Evolutionary conservation across 2,329 filamentous ascomycete species (phyloP), one percentile per base, ranked within the genome.

Genomic region (Stylonectria norvegica): DNA sequence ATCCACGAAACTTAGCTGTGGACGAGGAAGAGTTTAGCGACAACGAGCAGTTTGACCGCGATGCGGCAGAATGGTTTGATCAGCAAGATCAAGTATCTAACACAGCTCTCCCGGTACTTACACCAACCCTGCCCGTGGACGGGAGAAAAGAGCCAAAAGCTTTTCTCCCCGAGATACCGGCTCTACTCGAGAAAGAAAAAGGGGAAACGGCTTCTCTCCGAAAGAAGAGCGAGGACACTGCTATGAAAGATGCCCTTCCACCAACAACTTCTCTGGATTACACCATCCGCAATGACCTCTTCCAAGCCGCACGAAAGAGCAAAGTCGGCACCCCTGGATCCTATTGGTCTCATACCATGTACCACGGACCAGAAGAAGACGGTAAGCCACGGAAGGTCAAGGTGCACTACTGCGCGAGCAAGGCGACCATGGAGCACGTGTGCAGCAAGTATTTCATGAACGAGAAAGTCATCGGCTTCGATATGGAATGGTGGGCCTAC

Each of bases 401-500:
- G 41, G 79, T 94, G 1, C 81, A 91, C 58, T 95, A 95, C 62
- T 95, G 89, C 69, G 80, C 69, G 34, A 84, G 71, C 41, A 76
- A 74, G 31, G 69, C 79, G 23, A 78, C 77, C 3, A 84, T 85
- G 14, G 88, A 96, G 60, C 65, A 69, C 5, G 75, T 86, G 6
- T 71, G 79, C 43, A 63, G 78, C 43, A 63, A 76, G 42, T 73
- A 84, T 42, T 95, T 96, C 52, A 58, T 81, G 27, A 51, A 75
- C 18, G 80, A 93, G 55, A 71, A 78, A 27, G 65, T 94, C 2
- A 61, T 96, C n/a, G 90, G 90, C 0, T 89, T 96, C 46, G 90
- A 96, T 56, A 74, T 96, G 47, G 91, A 96, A 67, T 96, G 91
- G 90, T 73, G 79, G 37, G 49, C 70, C 2, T 68, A 75, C 5